phyloP scores from a whole-genome alignment of 139 green algal genomes.

The Axilococcus clingmanii region DNA sequence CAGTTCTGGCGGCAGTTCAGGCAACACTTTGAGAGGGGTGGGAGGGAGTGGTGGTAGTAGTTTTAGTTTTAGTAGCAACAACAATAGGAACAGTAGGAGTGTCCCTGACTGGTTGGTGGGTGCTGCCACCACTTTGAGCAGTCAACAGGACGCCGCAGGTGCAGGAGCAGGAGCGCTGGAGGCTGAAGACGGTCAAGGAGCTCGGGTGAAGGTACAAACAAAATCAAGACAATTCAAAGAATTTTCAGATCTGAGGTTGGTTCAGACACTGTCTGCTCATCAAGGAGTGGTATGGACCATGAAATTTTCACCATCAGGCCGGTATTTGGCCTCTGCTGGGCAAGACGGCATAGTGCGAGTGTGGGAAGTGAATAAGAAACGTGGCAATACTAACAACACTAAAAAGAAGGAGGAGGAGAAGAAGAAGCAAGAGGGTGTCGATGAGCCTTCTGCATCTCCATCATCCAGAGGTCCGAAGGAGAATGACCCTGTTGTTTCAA shows the following conservation, averaged over 20 bases:
- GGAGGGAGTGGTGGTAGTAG: neutral
- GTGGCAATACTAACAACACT: neutral
- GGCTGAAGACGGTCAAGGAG: conserved; percentile 12
- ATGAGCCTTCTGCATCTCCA: neutral
- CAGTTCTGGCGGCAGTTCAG: neutral
- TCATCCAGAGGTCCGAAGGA: too few relatives aligned
- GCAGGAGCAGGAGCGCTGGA: neutral
- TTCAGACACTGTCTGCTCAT: conserved; percentile 45
- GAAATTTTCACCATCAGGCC: conserved; percentile 56
- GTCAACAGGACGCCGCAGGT: neutral
- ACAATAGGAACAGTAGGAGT: too few relatives aligned
- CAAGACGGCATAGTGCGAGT: conserved; percentile 70
- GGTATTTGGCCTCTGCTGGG: conserved; percentile 72
- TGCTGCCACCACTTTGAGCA: too few relatives aligned
- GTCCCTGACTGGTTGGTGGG: too few relatives aligned
- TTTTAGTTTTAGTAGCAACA: neutral
- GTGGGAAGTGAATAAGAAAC: conserved; percentile 46
- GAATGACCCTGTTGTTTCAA: too few relatives aligned
- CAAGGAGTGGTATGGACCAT: conserved; percentile 65
- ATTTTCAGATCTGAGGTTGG: conserved; percentile 46
- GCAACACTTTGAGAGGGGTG: neutral
- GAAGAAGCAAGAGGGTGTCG: neutral
- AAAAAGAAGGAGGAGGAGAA: neutral
- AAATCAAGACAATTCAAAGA: conserved; percentile 55
- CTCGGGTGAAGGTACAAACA: conserved; percentile 42